Conservation (phyloP, 2,329 filamentous ascomycete species). For the Alternaria postmessia region DNA sequence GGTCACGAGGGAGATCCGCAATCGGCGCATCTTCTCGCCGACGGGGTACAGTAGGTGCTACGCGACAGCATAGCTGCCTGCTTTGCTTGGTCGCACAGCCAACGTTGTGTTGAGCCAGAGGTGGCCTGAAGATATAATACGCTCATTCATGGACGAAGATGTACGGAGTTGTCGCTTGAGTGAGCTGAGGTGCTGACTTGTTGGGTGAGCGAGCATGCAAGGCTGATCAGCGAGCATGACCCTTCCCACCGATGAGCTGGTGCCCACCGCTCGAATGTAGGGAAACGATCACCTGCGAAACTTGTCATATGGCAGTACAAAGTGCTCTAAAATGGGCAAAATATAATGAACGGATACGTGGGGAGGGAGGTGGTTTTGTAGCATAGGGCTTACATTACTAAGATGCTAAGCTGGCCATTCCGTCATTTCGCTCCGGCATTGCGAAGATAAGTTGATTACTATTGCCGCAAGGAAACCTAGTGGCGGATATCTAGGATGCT, state of each 20-base stretch:
- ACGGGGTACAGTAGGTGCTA: conserved; percentile 4
- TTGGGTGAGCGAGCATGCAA: neutral
- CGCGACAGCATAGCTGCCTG: neutral
- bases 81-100: neutral
- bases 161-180: neutral
- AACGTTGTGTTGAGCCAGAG: neutral
- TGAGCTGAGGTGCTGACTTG: neutral
- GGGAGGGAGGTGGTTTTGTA: neutral
- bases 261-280: neutral
- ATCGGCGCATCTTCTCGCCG: conserved; percentile 27
- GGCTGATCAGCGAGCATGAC: neutral
- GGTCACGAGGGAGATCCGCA: neutral
- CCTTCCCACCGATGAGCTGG: neutral
- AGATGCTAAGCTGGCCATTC: neutral
- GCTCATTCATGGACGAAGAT: conserved; percentile 1
- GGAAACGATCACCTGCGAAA: neutral
- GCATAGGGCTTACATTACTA: neutral
- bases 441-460: neutral
- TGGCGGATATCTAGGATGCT: neutral
- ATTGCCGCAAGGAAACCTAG: neutral
- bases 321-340: neutral
- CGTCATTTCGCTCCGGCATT: neutral
- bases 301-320: neutral
- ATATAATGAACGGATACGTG: neutral
- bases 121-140: neutral